phyloP scores from a whole-genome alignment of 257 asterid species.

The Galeopsis tetrahit region DNA sequence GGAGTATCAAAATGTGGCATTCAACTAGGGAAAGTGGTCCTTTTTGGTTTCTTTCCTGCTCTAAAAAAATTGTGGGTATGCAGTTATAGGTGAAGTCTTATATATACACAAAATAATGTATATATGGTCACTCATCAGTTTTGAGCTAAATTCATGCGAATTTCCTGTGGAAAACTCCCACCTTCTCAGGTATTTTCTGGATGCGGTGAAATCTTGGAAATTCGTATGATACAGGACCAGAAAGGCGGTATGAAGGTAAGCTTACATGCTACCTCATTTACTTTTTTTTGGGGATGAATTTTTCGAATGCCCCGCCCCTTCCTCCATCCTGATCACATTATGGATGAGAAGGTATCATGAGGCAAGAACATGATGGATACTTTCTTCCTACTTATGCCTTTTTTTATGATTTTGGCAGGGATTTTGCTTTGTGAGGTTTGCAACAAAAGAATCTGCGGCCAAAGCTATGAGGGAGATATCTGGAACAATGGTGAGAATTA shows the following conservation, averaged over 20 bases:
- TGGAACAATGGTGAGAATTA: constrained; percentile 63
- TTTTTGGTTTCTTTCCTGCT: neutral
- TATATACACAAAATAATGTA: no score
- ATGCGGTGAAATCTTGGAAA: constrained; percentile 76
- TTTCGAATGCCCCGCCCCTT: constrained; percentile 21
- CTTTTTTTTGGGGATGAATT: constrained; percentile 20
- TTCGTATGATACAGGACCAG: constrained; percentile 69
- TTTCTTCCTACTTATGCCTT: constrained; percentile 25
- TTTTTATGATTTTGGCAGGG: constrained; percentile 55
- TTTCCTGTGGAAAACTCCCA: constrained; percentile 21
- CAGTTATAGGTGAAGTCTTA: neutral
- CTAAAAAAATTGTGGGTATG: constrained; percentile 4
- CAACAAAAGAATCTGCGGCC: constrained; percentile 29
- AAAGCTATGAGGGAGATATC: constrained; percentile 17
- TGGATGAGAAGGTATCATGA: no score
- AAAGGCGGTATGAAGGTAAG: constrained; percentile 68
- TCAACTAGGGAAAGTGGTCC: constrained; percentile 14
- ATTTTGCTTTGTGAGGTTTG: constrained; percentile 81
- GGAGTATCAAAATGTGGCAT: neutral
- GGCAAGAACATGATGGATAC: no score
- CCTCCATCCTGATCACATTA: neutral
- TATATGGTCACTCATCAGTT: neutral
- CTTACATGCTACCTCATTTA: constrained; percentile 22
- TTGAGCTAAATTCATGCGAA: constrained; percentile 10
- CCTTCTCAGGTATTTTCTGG: constrained; percentile 66